These are phyloP conservation scores for Suhomyces coccinellae DNA, from an alignment of 1,139 yeast genomes.

Conservation along the genomic window DNA sequence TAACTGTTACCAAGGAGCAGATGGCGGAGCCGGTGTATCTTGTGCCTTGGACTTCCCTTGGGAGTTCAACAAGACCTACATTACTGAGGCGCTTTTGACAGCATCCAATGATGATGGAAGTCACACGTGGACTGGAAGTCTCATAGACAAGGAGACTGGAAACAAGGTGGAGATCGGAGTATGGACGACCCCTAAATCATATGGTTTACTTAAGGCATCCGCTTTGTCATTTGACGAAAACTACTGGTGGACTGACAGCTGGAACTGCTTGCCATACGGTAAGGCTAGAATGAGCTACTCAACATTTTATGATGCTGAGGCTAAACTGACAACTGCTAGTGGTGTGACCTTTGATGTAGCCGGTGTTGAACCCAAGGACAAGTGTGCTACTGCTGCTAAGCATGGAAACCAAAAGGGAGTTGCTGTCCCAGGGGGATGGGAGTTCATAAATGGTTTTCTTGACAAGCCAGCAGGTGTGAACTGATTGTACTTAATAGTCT, in stretches of 20 bases:
- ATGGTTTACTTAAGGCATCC: not conserved
- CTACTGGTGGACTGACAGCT: not conserved
- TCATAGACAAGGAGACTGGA: constrained; percentile 1
- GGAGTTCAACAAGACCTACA: constrained; percentile 5
- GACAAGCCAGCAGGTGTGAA: no score
- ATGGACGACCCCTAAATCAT: not conserved
- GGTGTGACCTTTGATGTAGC: not conserved
- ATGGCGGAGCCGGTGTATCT: constrained; percentile 6
- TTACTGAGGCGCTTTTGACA: not conserved
- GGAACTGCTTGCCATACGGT: not conserved
- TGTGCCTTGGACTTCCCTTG: constrained; percentile 7
- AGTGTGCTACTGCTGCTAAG: not conserved
- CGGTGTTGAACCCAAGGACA: not conserved
- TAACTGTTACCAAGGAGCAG: constrained; percentile 4
- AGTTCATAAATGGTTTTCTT: no score
- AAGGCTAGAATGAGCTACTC: not conserved
- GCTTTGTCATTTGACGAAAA: constrained; percentile 1
- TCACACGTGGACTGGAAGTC: constrained; percentile 5
- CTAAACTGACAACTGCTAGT: not conserved
- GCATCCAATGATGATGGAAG: constrained; percentile 2
- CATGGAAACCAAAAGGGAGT: no score
- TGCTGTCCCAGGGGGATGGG: no score
- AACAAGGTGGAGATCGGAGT: not conserved
- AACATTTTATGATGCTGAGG: not conserved
- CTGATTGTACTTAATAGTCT: no score